phyloP scores from a whole-genome alignment of 1,284 basidiomycete species.

The Marasmius sp. region DNA sequence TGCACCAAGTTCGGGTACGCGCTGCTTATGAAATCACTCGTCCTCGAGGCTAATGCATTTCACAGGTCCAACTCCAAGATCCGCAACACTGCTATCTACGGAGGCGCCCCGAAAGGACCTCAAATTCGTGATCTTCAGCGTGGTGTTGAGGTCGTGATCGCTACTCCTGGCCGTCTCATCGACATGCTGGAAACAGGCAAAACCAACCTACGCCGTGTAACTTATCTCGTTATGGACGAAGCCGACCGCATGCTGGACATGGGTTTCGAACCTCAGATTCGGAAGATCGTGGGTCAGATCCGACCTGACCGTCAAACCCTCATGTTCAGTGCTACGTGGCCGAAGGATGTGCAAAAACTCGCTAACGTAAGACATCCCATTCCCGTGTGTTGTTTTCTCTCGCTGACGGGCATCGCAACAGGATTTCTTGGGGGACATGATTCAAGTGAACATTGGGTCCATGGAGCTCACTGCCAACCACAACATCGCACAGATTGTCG shows the following conservation, averaged over 20 bases:
- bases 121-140: constrained; percentile 97
- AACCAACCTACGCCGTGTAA: constrained; percentile 94
- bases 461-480: constrained; percentile 98
- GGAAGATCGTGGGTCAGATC: constrained; percentile 97
- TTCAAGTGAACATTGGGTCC: constrained; percentile 98
- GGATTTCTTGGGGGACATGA: constrained; percentile 96
- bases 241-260: constrained; percentile 98
- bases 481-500: constrained; percentile 95
- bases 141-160: constrained; percentile 95
- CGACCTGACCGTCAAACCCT: constrained; percentile 94
- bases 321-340: constrained; percentile 99
- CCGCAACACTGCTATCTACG: constrained; percentile 97
- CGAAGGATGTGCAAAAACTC: constrained; percentile 98
- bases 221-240: constrained; percentile 99
- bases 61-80: constrained; percentile 88
- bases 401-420: constrained; percentile 27
- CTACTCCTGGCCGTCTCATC: constrained; percentile 87
- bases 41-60: constrained; percentile 14
- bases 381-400: neutral
- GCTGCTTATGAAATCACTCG: constrained; percentile 9
- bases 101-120: constrained; percentile 97
- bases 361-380: constrained; percentile 60
- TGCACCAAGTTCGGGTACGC: constrained; percentile 94
- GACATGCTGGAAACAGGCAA: constrained; percentile 96
- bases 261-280: constrained; percentile 99